Evolutionary conservation across 495 filamentous ascomycete genomes (phyloP), one percentile per base, ranked within the genome.

Genomic region (Hamigera avellanea): DNA sequence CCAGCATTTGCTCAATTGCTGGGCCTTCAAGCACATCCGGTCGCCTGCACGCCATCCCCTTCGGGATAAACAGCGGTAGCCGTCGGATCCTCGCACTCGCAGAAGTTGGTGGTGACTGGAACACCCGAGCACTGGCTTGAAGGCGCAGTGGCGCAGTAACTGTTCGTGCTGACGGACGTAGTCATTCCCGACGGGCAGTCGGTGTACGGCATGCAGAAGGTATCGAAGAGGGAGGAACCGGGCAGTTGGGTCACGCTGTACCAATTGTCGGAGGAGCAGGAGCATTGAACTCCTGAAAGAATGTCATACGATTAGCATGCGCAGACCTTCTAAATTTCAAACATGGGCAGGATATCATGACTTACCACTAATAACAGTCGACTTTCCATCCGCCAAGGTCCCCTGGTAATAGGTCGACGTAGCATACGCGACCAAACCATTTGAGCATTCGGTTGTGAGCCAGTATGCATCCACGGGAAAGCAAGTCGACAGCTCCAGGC

Each of bases 401-500:
- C 54, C 54, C 3, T 44, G 32, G 14, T 42, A 55, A 0, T 53
- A 26, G 0, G 54, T 57, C 9, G 35, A 37, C 0, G 54, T 57
- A 12, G 39, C 30, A 26, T 39, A 46, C 2, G 54, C 32, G 29
- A 48, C 28, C 2, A 40, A 48, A 1, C 54, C 54, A 19, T 57
- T 49, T 6, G 43, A 44, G 14, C 54, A 57, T 26, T 46, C 42
- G 1, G 46, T 52, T 1, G 52, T 57, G 13, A 57, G 46, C 51
- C 51, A 57, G 5, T 31, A 36, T 15, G 46, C 54, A 29, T 34
- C 35, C 3, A 48, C 29, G 0, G 54, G 46, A 21, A 46, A 55
- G 33, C 54, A 57, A 16, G 49, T 57, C 4, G 46, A 37, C 16
- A 41, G 33, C 19, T 49, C 42, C 29, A 48, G 35, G 26, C 54